Conservation (phyloP, 1,284 basidiomycete genomes). For the Marasmius oreades region DNA sequence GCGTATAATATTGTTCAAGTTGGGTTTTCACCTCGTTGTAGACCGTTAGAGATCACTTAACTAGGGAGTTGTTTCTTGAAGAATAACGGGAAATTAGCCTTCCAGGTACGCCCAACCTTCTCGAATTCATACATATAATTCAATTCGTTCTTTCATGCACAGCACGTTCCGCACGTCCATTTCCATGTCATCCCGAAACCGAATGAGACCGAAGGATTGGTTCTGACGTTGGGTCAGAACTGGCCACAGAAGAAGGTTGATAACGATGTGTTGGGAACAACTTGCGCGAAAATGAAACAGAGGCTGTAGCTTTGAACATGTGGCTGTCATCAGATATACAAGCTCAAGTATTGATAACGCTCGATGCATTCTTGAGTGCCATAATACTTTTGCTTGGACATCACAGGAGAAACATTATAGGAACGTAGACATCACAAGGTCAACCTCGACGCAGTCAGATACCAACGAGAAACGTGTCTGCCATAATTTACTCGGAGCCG, state of each 20-base stretch:
- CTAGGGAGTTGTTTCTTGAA: slow-evolving; percentile 6
- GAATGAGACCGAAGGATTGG: slow-evolving; percentile 32
- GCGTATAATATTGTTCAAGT: slow-evolving; percentile 64
- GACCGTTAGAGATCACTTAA: background rate
- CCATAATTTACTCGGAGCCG: too few relatives aligned
- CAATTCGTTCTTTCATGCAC: background rate
- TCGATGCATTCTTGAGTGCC: too few relatives aligned
- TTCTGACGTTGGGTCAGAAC: slow-evolving; percentile 27
- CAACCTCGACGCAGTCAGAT: too few relatives aligned
- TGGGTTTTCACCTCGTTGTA: background rate
- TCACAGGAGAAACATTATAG: too few relatives aligned
- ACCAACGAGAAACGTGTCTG: too few relatives aligned
- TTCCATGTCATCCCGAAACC: slow-evolving; percentile 40
- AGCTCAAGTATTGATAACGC: too few relatives aligned
- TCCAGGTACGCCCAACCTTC: slow-evolving; percentile 26
- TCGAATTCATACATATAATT: background rate
- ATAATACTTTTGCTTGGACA: too few relatives aligned
- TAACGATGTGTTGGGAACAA: slow-evolving; percentile 26
- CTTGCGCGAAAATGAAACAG: slow-evolving; percentile 14
- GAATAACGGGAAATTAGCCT: slow-evolving; percentile 40
- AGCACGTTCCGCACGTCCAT: slow-evolving; percentile 40
- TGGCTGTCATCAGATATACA: too few relatives aligned
- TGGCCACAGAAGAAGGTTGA: slow-evolving; percentile 30
- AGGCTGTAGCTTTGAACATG: too few relatives aligned
- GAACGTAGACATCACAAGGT: too few relatives aligned